Conservation (phyloP, 2,329 filamentous ascomycete genomes). For the Pseudocercospora fijiensis region DNA sequence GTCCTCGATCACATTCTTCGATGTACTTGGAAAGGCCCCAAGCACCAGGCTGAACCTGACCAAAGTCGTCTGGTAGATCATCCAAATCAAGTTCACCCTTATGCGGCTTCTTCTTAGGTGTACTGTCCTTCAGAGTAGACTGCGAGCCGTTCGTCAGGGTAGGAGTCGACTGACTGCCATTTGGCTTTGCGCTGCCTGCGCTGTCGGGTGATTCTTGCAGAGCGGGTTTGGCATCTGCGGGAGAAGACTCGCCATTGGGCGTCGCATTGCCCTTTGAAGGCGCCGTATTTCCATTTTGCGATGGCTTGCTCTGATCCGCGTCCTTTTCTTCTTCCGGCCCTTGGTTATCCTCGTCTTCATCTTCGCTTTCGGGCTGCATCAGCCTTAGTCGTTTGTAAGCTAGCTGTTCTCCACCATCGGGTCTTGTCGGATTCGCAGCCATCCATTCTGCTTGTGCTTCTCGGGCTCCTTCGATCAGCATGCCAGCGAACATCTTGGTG, state of each 20-base stretch:
- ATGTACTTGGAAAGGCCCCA: constrained; percentile 30
- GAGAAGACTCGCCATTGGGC: background rate
- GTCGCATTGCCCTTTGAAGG: background rate
- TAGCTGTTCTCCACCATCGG: constrained; percentile 49
- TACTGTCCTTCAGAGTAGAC: constrained; percentile 13
- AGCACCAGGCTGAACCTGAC: constrained; percentile 26
- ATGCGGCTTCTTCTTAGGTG: constrained; percentile 8
- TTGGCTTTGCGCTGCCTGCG: constrained; percentile 7
- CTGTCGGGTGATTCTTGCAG: background rate
- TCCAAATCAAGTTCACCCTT: constrained; percentile 10
- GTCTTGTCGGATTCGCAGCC: constrained; percentile 53
- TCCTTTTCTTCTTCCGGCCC: constrained; percentile 15
- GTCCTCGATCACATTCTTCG: constrained; percentile 49
- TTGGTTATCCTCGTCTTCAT: constrained; percentile 37
- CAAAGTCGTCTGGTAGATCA: constrained; percentile 22
- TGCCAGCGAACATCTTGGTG: constrained; percentile 73
- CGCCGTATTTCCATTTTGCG: constrained; percentile 17
- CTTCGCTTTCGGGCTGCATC: constrained; percentile 27
- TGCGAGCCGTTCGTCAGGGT: constrained; percentile 7
- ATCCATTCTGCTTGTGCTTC: constrained; percentile 72
- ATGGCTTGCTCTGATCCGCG: constrained; percentile 2
- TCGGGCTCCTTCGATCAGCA: constrained; percentile 70
- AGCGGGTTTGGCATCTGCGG: constrained; percentile 1
- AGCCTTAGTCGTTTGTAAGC: constrained; percentile 35
- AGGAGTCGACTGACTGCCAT: constrained; percentile 14